A percentile compares a stretch with the other conserved stretches of the same genome.
Conservation (phyloP, 192 early-diverging fungal species). For the Mortierella hygrophila region DNA sequence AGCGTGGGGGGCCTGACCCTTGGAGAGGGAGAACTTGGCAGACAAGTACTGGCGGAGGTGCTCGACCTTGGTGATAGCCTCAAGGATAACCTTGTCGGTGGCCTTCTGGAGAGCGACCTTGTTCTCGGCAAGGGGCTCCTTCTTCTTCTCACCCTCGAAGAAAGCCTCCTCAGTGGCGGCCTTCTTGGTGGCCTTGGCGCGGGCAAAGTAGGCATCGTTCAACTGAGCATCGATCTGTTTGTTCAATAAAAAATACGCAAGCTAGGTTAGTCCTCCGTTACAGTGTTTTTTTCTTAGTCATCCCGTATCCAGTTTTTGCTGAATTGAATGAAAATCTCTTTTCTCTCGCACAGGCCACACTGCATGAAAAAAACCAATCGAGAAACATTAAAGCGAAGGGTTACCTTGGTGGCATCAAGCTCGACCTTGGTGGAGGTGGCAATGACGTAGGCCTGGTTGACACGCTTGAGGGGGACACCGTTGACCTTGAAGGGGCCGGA, state of each 20-base stretch:
- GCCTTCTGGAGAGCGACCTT: constrained; percentile 93
- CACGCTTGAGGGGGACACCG: constrained; percentile 97
- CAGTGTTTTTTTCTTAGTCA: constrained; percentile 1
- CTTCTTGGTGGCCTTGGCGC: constrained; percentile 77
- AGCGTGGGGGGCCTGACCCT: constrained; percentile 96
- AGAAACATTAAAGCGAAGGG: not conserved
- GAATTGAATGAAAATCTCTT: not conserved
- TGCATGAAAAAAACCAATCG: constrained; percentile 5
- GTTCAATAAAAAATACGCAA: not conserved
- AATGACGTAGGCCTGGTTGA: constrained; percentile 99
- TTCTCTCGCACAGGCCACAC: not conserved
- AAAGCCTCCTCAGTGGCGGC: constrained; percentile 91
- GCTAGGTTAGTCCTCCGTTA: not conserved
- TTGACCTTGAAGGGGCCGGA: constrained; percentile 99
- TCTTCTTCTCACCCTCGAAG: constrained; percentile 82
- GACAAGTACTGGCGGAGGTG: constrained; percentile 90
- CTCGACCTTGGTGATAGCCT: constrained; percentile 86
- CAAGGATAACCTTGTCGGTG: constrained; percentile 88
- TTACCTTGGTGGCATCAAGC: constrained; percentile 78
- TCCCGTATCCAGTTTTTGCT: not conserved
- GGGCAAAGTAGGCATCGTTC: constrained; percentile 96
- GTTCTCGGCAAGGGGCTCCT: constrained; percentile 82
- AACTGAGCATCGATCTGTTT: constrained; percentile 79
- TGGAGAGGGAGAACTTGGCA: constrained; percentile 91
- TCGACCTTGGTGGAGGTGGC: constrained; percentile 99